Evolutionary conservation across 352 stramenopile species (phyloP), one percentile per base, ranked within the genome.

Genomic region (Peronospora tabacina): DNA sequence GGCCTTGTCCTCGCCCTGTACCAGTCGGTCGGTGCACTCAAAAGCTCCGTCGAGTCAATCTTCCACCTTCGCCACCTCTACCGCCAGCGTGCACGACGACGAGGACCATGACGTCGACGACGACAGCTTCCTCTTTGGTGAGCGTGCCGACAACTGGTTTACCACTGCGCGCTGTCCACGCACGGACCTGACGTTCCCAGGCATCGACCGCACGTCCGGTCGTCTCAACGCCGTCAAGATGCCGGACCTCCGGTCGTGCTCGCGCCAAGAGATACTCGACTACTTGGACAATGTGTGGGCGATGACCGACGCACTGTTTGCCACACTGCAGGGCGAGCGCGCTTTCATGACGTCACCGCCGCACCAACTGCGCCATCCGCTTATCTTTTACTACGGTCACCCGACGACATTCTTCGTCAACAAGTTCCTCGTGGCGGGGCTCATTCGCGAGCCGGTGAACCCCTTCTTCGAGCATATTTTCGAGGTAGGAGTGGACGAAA

Each of bases 381-480:
- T 98, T 56, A 97, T 98, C 41, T 98, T 98, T 57, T 98, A 98
- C 74, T 98, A 98, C 66, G 95, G 94, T 38, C 95, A 98, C 52
- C 88, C 94, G 4, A 95, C 94, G 4, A 88, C 82, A 55, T 90
- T 98, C 41, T 98, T 96, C 63, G 81, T 98, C 45, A 98, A 98
- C 75, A 98, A 98, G 66, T 82, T 98, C 26, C 77, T 94, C 36
- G 82, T 98, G 7, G 79, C 89, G 19, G 91, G 90, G 0, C 81
- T 98, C 15, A 62, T 98, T 15, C 38, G 66, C 1, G 78, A 82
- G 41, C 81, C 89, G 6, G 77, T 98, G 30, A 94, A 98, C 54
- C 56, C 86, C 3, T 86, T 96, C 63, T 97, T 97, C 55, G 94
- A 98, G 70, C 84, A 93, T 37, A 80, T 98, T 46, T 98, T 98